Base-by-base conservation (phyloP, 805 yeast genomes). In the Trichomonascus vanleenenianus region DNA sequence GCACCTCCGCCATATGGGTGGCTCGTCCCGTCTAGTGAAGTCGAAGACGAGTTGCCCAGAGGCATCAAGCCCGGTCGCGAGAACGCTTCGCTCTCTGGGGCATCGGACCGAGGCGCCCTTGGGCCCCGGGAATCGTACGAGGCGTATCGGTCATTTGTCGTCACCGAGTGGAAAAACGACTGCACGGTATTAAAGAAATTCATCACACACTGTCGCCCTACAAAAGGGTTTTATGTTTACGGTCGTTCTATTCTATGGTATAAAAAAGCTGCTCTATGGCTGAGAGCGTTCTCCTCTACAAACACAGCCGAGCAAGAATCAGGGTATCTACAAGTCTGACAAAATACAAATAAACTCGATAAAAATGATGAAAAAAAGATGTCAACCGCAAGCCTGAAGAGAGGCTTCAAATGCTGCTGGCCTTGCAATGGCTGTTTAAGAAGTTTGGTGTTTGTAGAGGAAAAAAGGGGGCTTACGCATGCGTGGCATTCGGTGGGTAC, bases 71-170 rank as follows among this genome's bases (percentile, higher is more conserved):
- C 54, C 31, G 49, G 47, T 8, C 38, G 40, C 7, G 54, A 39
- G 35, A 47, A 52, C 16, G 54, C 54, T 7, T 51, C 56, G 20
- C 30, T 39, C 34, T 46, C 50, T 14, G 39, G 31, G 9, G 22
- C 10, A 20, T 8, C 22, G 11, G 39, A 27, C 20, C 31, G 32
- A 18, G 14, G 32, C 14, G 20, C 27, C 10, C 20, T 14, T 10
- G 19, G 16, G 39, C 20, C 18, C 43, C 12, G 42, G 9, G 56
- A 47, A 27, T 58, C 63, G 50, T 60, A 64, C 25, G 66, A 50
- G 45, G 70, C 70, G 54, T 66, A 65, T 42, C 63, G 63, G 49
- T 65, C 70, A 48, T 51, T 56, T 18, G 70, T 65, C 41, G 68
- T 63, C 39, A 65, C 48, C 20, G 68, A 64, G 48, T 64, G 68